Base-by-base conservation (phyloP, 768 basidiomycete genomes). In the Chlorophyllum brunneum region DNA sequence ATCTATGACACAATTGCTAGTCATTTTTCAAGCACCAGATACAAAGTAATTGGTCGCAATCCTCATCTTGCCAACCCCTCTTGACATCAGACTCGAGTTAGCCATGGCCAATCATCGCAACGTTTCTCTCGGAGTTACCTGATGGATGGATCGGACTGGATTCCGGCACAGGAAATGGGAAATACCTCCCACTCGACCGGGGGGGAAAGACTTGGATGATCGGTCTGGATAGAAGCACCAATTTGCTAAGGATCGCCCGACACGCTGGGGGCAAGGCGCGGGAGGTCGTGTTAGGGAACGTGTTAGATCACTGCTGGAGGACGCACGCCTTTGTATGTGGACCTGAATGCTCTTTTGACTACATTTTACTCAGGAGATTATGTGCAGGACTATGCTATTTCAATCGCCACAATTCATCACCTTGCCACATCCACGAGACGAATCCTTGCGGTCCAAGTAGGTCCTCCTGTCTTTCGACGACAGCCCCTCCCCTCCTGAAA, bases 331-430 rank as follows among this genome's bases (percentile, higher is more conserved):
- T 98, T 65, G 95, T 95, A 61, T 36, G 66, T 59, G n/a, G 1
- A 23, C 29, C 30, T 2, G 22, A 20, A 39, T 38, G 13, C 7
- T 47, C 5, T 5, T 15, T 20, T 22, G 34, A 24, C 6, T n/a
- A 38, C 4, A 15, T 33, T 34, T 37, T 20, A 10, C 30, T 22
- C 48, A 16, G 41, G 31, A 43, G 24, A 27, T 56, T 29, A 37
- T 34, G 9, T 33, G 15, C 59, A 98, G 95, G 93, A 98, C 72
- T 97, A 92, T 61, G 89, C 89, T 2, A 94, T 99, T 43, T 97
- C 95, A 3, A 95, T 99, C 56, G 97, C 97, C 23, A 98, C 95
- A 2, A 91, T 98, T 40, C 97, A 99, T 62, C 97, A 99, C 67
- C 77, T 99, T 4, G 84, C 93, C 2, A 95, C 93, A 0, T 75